Conservation (phyloP, 108 stramenopile genomes). For the Fragilariopsis cylindrus region DNA sequence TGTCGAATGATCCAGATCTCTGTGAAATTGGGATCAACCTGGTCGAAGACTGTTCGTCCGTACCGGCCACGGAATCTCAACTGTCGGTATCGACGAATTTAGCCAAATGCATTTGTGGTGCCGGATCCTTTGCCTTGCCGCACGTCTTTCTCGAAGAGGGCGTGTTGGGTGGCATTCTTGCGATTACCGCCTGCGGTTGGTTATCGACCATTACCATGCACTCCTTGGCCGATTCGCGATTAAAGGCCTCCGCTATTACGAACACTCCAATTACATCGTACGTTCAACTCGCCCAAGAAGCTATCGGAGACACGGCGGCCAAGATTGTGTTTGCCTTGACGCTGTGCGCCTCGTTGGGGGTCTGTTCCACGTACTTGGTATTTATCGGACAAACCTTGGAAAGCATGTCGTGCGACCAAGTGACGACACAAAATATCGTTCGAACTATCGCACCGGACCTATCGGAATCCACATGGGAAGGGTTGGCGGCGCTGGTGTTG, state of each 20-base stretch:
- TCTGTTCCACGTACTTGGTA: slow-evolving; percentile 5
- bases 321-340: neutral
- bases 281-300: neutral
- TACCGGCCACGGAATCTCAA: slow-evolving; percentile 17
- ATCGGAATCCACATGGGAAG: slow-evolving; percentile 33
- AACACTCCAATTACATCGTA: neutral
- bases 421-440: slow-evolving; percentile 13
- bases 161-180: slow-evolving; percentile 46
- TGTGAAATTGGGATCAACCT: no score
- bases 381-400: neutral
- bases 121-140: slow-evolving; percentile 14
- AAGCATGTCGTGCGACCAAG: neutral
- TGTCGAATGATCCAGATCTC: no score
- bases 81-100: slow-evolving; percentile 46
- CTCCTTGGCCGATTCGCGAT: slow-evolving; percentile 32
- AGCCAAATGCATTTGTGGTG: slow-evolving; percentile 56
- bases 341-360: slow-evolving; percentile 2
- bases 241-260: neutral
- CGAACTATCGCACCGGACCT: slow-evolving; percentile 26
- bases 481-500: slow-evolving; percentile 26
- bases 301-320: slow-evolving; percentile 1
- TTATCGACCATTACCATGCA: slow-evolving; percentile 42
- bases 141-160: slow-evolving; percentile 55
- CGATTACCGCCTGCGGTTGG: slow-evolving; percentile 37
- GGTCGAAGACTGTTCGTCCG: no score